phyloP scores from a whole-genome alignment of 805 yeast species.

The Metschnikowia vanudenii region DNA sequence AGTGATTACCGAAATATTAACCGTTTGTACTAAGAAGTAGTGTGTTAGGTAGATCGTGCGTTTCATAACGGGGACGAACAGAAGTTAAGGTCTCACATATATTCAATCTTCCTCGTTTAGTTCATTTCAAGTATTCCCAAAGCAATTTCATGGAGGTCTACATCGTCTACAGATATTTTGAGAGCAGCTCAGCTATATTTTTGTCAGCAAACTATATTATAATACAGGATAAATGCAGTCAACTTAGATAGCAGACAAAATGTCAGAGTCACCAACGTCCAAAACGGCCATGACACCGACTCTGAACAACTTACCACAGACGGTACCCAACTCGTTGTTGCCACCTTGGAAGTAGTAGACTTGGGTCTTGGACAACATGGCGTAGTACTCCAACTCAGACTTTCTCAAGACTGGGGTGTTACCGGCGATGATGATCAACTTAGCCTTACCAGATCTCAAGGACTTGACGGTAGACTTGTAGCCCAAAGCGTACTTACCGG shows the following conservation, averaged over 20 bases:
- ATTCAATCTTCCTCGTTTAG: too few relatives aligned
- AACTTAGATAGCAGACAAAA: conserved; percentile 61
- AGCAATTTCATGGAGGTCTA: not conserved
- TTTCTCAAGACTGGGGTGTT: conserved; percentile 99
- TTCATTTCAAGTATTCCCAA: too few relatives aligned
- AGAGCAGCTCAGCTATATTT: not conserved
- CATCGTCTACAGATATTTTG: not conserved
- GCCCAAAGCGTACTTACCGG: conserved; percentile 99
- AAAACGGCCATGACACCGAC: conserved; percentile 95
- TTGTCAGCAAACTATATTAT: conserved; percentile 15
- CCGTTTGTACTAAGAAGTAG: too few relatives aligned
- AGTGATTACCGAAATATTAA: too few relatives aligned
- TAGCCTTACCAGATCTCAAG: conserved; percentile 98
- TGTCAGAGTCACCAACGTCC: conserved; percentile 99
- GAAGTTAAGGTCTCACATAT: too few relatives aligned
- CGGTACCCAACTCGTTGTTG: conserved; percentile 99
- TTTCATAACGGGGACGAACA: too few relatives aligned
- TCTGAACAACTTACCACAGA: conserved; percentile 99
- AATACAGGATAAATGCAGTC: conserved; percentile 8
- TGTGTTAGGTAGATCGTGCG: too few relatives aligned
- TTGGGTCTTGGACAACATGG: conserved; percentile 97
- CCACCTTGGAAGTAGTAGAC: conserved; percentile 99
- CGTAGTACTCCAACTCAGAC: conserved; percentile 99
- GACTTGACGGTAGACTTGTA: conserved; percentile 99
- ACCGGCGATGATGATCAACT: conserved; percentile 96